A percentile compares a stretch with the other conserved stretches of the same genome.
Evolutionary conservation across 495 filamentous ascomycete species (phyloP).

Genomic region (Penicillium daleae): DNA sequence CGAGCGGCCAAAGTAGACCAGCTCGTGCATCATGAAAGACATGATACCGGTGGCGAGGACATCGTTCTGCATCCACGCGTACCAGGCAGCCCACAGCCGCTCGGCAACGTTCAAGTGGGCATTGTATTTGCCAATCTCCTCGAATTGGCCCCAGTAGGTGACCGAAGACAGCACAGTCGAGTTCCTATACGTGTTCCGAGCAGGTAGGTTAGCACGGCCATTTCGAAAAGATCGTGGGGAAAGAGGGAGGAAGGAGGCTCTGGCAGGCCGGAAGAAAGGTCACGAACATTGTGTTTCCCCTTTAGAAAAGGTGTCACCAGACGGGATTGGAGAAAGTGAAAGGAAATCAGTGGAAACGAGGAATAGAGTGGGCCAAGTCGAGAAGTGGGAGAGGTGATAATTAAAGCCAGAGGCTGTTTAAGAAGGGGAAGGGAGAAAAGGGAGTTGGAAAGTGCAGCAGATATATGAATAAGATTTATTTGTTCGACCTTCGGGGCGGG

Average conservation of each 20-base stretch:
- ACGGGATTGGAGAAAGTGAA: not conserved
- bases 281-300: slow-evolving; percentile 9
- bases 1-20: slow-evolving; percentile 91
- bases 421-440: slow-evolving; percentile 1
- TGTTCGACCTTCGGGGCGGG: not conserved
- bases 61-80: slow-evolving; percentile 98
- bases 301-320: not conserved
- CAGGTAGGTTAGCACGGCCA: not conserved
- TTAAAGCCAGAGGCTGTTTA: not conserved
- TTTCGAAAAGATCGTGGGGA: not conserved
- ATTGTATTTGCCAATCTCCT: slow-evolving; percentile 86
- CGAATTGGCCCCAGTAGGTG: slow-evolving; percentile 80
- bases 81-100: slow-evolving; percentile 91
- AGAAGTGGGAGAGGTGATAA: not conserved
- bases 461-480: not conserved
- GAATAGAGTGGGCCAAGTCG: not conserved
- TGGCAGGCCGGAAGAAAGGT: not conserved
- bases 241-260: not conserved
- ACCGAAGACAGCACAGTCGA: slow-evolving; percentile 58
- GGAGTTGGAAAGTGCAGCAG: not conserved
- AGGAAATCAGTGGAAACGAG: not conserved
- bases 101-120: slow-evolving; percentile 83
- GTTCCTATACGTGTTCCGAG: slow-evolving; percentile 46
- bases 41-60: slow-evolving; percentile 93
- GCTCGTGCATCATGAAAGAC: slow-evolving; percentile 94